Evolutionary conservation across 78 protist species (phyloP), one percentile per base, ranked within the genome.

Genomic region (Polysphondylium violaceum): DNA sequence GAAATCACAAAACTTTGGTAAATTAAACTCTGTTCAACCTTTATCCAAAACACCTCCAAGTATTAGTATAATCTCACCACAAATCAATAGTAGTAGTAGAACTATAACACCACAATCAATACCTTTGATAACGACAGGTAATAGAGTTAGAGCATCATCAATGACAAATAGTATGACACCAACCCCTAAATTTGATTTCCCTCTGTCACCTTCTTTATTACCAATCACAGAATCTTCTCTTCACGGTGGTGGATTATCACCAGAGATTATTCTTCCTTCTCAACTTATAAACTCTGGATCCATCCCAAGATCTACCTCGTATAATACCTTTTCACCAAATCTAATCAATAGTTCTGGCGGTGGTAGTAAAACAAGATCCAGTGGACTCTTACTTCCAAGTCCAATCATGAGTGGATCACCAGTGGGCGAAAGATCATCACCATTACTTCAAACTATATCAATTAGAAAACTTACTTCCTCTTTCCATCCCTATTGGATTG

Each of bases 401-500:
- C 44, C 14, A 0, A 21, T 27, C 3, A 69, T n/a, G 2, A 60
- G 17, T 12, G 31, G 35, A 2, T 29, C 71, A 47, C 25, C 77
- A 31, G 2, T 25, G 25, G 27, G n/a, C 21, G 21, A 23, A 56
- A 59, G 33, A 74, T 25, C 83, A 38, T 74, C 92, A 25, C 81
- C 86, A 86, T 38, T 86, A 23, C 36, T 73, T 9, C 92, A 86
- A 59, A 74, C 92, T 17, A 74, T 74, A 6, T 64, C 77, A 6
- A 74, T 73, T 74, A 61, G 92, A 86, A 73, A 86, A 59, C 41
- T 73, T 63, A 61, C 86, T 55, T 50, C 68, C 6, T 67, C 89
- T 36, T 86, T 74, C 43, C 92, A 86, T 23, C 81, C 92, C 19
- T 86, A 73, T 73, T 86, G 92, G 92, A 86, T 86, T 2, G 36